Evolutionary conservation across 495 filamentous ascomycete genomes (phyloP).

Genomic region (Tuber brumale): DNA sequence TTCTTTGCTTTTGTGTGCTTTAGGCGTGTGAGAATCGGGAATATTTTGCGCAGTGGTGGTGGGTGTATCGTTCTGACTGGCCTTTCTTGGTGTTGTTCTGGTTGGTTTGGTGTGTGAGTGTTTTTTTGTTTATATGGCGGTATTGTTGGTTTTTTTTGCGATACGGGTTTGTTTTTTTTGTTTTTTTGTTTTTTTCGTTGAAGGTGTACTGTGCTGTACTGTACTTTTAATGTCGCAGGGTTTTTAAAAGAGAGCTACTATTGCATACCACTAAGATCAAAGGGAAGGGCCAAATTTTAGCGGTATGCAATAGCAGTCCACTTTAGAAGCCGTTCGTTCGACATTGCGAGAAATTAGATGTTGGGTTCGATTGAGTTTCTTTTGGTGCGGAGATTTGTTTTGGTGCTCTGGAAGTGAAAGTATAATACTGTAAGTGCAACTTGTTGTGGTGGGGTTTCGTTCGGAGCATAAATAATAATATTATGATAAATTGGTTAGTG

Average conservation of each 20-base stretch:
- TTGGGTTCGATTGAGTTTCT: neutral
- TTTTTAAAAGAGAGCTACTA: neutral
- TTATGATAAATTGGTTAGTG: neutral
- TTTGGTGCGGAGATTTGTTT: neutral
- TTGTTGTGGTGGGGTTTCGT: neutral
- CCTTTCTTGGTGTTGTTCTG: neutral
- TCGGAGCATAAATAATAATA: neutral
- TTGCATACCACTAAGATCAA: neutral
- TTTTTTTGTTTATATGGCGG: neutral
- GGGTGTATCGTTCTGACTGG: neutral
- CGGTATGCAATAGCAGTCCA: neutral
- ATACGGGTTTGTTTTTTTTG: neutral
- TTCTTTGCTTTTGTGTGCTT: neutral
- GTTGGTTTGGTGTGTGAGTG: neutral
- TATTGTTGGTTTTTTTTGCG: neutral
- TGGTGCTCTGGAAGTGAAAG: neutral
- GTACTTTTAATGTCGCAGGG: neutral
- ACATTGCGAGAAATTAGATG: neutral
- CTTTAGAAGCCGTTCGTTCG: neutral
- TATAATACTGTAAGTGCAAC: neutral
- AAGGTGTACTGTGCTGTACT: neutral
- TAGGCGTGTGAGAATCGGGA: neutral
- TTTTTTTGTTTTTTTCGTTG: neutral
- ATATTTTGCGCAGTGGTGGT: neutral
- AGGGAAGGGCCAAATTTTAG: neutral